These are phyloP conservation scores for Arthroderma sp. DNA, from an alignment of 2,329 filamentous ascomycete species.

Conservation along the genomic window DNA sequence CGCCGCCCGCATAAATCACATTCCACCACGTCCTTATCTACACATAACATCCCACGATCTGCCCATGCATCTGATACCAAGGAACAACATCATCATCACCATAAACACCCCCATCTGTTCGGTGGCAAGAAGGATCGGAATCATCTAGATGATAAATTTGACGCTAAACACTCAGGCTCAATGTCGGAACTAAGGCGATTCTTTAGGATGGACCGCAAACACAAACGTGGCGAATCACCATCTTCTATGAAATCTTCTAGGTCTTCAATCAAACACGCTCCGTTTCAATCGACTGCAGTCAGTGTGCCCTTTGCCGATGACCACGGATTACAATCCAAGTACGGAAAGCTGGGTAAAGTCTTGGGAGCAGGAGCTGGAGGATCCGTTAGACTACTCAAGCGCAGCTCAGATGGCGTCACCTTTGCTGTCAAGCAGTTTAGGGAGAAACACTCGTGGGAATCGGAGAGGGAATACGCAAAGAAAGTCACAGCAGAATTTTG, in stretches of 20 bases:
- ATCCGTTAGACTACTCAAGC: slow-evolving; percentile 86
- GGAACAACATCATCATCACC: slow-evolving; percentile 31
- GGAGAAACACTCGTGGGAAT: slow-evolving; percentile 82
- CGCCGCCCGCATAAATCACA: slow-evolving; percentile 43
- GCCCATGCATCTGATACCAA: slow-evolving; percentile 33
- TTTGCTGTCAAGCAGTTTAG: slow-evolving; percentile 98
- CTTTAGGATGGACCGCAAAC: slow-evolving; percentile 63
- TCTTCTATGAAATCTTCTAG: slow-evolving; percentile 42
- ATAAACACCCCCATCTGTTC: slow-evolving; percentile 37
- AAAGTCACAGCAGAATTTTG: slow-evolving; percentile 98
- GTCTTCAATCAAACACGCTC: slow-evolving; percentile 40
- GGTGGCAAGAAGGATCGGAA: slow-evolving; percentile 43
- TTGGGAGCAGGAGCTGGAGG: slow-evolving; percentile 89
- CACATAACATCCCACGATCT: slow-evolving; percentile 34
- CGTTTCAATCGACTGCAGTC: slow-evolving; percentile 40
- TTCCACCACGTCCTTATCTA: slow-evolving; percentile 8
- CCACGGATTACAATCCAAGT: slow-evolving; percentile 78
- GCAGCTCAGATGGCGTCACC: slow-evolving; percentile 79
- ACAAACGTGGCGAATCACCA: slow-evolving; percentile 52
- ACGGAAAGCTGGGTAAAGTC: slow-evolving; percentile 90
- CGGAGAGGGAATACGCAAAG: slow-evolving; percentile 90
- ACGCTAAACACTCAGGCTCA: slow-evolving; percentile 54
- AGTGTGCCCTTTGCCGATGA: slow-evolving; percentile 83
- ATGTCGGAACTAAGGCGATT: slow-evolving; percentile 97
- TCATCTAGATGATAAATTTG: slow-evolving; percentile 31